phyloP scores from a whole-genome alignment of 305 asterid genomes.

The Fraxinus dipetala region DNA sequence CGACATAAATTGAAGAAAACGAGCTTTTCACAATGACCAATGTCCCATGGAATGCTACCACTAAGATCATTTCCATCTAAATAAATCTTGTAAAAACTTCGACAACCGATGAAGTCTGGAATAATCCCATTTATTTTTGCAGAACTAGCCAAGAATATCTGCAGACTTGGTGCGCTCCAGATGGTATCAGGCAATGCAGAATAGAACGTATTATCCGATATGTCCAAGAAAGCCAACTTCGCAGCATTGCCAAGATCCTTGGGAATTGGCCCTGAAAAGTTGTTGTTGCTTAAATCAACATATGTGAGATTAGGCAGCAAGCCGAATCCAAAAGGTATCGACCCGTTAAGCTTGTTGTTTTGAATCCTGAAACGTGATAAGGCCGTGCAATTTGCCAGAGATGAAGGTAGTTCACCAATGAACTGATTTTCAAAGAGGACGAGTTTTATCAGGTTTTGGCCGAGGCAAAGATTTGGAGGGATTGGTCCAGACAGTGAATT shows the following conservation, averaged over 20 bases:
- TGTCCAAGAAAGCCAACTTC: conserved; percentile 49
- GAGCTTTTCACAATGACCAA: conserved; percentile 73
- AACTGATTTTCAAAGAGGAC: conserved; percentile 67
- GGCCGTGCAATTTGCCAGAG: conserved; percentile 60
- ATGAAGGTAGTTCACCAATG: conserved; percentile 55
- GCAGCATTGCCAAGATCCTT: conserved; percentile 61
- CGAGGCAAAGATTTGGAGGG: conserved; percentile 67
- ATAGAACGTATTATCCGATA: conserved; percentile 56
- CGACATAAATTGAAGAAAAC: conserved; percentile 45
- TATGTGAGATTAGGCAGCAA: conserved; percentile 56
- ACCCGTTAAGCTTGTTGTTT: conserved; percentile 65
- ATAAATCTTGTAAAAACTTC: conserved; percentile 53
- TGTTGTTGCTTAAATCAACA: conserved; percentile 64
- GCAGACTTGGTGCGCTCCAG: conserved; percentile 66
- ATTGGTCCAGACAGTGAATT: conserved; percentile 66
- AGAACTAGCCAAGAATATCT: conserved; percentile 56
- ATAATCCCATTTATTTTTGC: conserved; percentile 49
- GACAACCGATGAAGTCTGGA: conserved; percentile 70
- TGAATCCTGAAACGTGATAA: conserved; percentile 59
- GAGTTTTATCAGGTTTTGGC: conserved; percentile 46
- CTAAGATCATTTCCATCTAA: conserved; percentile 62
- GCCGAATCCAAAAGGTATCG: conserved; percentile 77
- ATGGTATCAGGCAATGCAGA: conserved; percentile 53
- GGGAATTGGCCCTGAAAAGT: conserved; percentile 60
- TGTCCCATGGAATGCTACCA: conserved; percentile 80